These are phyloP conservation scores for Magnolia changhungtana DNA, from an alignment of 164 flowering plant species.

Conservation along the genomic window DNA sequence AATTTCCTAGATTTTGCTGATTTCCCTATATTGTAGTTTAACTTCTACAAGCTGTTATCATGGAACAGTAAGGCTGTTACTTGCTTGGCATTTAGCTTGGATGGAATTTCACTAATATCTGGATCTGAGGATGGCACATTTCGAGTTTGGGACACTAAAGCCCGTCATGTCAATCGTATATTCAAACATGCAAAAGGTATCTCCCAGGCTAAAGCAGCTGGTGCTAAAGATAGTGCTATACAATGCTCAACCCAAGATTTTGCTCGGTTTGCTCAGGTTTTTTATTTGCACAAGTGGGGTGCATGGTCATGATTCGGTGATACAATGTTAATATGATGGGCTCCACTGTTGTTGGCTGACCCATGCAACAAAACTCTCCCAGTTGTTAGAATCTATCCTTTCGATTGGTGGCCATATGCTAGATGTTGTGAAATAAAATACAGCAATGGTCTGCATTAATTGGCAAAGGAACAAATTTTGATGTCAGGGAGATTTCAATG, in stretches of 20 bases:
- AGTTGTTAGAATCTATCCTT: too few relatives aligned
- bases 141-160: constrained; percentile 69
- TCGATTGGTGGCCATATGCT: too few relatives aligned
- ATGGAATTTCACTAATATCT: constrained; percentile 59
- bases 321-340: too few relatives aligned
- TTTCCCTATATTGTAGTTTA: neutral
- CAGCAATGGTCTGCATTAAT: too few relatives aligned
- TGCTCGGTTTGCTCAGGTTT: too few relatives aligned
- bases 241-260: too few relatives aligned
- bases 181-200: constrained; percentile 78
- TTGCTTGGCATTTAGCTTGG: constrained; percentile 57
- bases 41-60: constrained; percentile 10
- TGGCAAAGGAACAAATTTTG: neutral
- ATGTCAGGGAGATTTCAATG: neutral
- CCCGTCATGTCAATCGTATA: constrained; percentile 48
- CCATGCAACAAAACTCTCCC: too few relatives aligned
- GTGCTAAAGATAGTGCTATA: too few relatives aligned
- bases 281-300: too few relatives aligned
- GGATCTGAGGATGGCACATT: constrained; percentile 85
- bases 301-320: too few relatives aligned
- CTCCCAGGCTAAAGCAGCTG: neutral
- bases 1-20: neutral
- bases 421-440: too few relatives aligned
- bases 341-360: too few relatives aligned
- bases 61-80: constrained; percentile 67